Evolutionary conservation across 495 filamentous ascomycete genomes (phyloP).

Genomic region (Tuber calosporum): DNA sequence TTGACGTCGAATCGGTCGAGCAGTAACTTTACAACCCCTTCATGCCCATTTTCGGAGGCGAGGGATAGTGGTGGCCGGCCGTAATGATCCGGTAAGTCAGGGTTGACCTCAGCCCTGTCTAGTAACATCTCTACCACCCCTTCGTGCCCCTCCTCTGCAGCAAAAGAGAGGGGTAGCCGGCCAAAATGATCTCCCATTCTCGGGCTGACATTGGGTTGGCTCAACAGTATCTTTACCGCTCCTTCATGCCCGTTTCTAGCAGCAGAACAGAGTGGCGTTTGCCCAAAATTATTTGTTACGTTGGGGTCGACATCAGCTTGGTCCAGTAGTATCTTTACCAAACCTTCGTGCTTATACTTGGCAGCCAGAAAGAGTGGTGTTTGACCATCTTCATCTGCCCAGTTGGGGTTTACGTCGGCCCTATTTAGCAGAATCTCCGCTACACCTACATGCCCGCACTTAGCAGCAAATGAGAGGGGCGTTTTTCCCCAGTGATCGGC

Average conservation of each 20-base stretch:
- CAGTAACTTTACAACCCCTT: neutral
- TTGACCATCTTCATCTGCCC: neutral
- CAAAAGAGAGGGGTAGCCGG: neutral
- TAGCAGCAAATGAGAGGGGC: no score
- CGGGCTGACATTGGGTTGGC: neutral
- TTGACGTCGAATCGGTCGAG: neutral
- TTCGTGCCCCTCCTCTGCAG: neutral
- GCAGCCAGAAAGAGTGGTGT: neutral
- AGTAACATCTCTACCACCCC: neutral
- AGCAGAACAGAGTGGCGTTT: neutral
- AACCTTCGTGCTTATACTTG: neutral
- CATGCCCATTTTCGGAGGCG: neutral
- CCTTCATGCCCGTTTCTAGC: no score
- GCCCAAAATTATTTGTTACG: neutral
- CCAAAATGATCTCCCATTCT: neutral
- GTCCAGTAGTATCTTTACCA: neutral
- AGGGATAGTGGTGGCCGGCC: neutral
- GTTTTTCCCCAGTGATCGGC: no score
- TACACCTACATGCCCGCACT: no score
- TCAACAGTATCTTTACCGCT: neutral
- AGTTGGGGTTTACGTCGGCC: neutral
- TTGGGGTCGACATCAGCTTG: neutral
- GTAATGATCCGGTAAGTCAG: neutral
- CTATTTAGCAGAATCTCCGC: neutral
- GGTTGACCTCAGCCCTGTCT: no score